Percentiles rank a stretch among this genome's conserved stretches.
phyloP scores from a whole-genome alignment of 371 early-diverging fungal species.

The Actinomucor elegans region DNA sequence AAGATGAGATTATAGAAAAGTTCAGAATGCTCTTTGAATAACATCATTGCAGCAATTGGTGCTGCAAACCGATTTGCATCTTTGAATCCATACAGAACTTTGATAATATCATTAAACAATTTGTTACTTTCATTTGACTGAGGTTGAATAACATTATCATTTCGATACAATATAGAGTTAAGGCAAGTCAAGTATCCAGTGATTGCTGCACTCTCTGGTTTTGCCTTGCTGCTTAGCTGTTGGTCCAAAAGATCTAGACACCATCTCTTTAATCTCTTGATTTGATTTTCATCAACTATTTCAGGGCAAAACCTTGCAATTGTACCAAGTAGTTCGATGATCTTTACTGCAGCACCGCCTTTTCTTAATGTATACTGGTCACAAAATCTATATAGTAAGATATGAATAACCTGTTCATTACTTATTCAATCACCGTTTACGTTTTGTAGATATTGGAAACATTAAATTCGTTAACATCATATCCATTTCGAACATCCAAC shows the following conservation, averaged over 20 bases:
- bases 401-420: not conserved
- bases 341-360: constrained; percentile 27
- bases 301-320: constrained; percentile 41
- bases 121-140: constrained; percentile 2
- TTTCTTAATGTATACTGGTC: constrained; percentile 11
- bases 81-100: not conserved
- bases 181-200: constrained; percentile 46
- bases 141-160: not conserved
- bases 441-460: constrained; percentile 68
- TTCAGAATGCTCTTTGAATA: constrained; percentile 54
- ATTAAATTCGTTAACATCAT: constrained; percentile 27
- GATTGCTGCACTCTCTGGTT: constrained; percentile 27
- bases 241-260: constrained; percentile 27
- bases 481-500: constrained; percentile 3
- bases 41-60: constrained; percentile 52
- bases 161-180: constrained; percentile 35
- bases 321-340: constrained; percentile 47
- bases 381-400: constrained; percentile 20
- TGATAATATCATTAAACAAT: constrained; percentile 1
- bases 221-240: not conserved
- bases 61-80: constrained; percentile 2
- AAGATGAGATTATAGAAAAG: constrained; percentile 49
- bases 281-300: constrained; percentile 13
- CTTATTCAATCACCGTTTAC: constrained; percentile 19
- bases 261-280: constrained; percentile 36